Conservation (phyloP, 768 basidiomycete genomes). For the Kwoniella sp. region DNA sequence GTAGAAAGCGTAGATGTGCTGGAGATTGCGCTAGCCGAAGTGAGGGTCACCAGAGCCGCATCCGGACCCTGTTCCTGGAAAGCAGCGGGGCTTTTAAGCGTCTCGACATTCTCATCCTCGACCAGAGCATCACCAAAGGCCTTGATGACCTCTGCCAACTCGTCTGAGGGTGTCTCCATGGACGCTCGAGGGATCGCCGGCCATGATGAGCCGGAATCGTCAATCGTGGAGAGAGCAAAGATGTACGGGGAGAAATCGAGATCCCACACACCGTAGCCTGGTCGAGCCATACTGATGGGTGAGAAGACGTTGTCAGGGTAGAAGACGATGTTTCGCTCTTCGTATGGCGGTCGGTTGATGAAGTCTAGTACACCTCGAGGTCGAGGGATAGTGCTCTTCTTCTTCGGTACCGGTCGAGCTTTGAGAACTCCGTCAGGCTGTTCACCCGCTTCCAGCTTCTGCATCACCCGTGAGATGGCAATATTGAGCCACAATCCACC, state of each 20-base stretch:
- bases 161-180: constrained; percentile 15
- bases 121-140: constrained; percentile 3
- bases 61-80: not conserved
- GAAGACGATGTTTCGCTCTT: constrained; percentile 44
- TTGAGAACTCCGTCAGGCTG: constrained; percentile 25
- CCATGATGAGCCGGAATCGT: constrained; percentile 26
- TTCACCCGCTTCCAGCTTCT: constrained; percentile 28
- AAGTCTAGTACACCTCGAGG: constrained; percentile 40
- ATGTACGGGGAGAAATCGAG: constrained; percentile 47
- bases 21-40: constrained; percentile 6
- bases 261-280: constrained; percentile 47
- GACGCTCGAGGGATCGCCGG: constrained; percentile 30
- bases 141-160: constrained; percentile 17
- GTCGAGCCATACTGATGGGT: constrained; percentile 42
- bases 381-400: constrained; percentile 12
- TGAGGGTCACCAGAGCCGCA: constrained; percentile 1
- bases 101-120: constrained; percentile 1
- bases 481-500: constrained; percentile 29
- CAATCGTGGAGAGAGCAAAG: constrained; percentile 32
- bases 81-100: constrained; percentile 2
- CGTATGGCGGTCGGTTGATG: constrained; percentile 43
- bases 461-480: constrained; percentile 27
- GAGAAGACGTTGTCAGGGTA: constrained; percentile 37
- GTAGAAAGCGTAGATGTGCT: not conserved
- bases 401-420: not conserved